Base-by-base conservation (phyloP, 2,329 filamentous ascomycete genomes). In the Emmonsiellopsis sp. region DNA sequence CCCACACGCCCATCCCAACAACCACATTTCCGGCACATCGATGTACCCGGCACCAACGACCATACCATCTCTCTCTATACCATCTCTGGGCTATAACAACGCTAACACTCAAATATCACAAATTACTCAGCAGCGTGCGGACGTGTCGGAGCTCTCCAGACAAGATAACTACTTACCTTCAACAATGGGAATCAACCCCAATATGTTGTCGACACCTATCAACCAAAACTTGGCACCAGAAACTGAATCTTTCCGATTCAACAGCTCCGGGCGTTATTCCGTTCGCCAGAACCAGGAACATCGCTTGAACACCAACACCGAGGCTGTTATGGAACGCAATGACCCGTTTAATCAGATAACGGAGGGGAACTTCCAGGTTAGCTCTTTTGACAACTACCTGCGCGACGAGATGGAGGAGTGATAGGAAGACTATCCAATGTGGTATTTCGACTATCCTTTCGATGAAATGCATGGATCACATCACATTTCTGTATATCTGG, bases 381-480 rank as follows among this genome's bases (percentile, higher is more conserved):
- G 54, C 16, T 58, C 57, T 9, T 56, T 59, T 51, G 57, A 59
- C 7, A 13, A 52, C 5, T 57, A 56, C 7, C n/a, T 41, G n/a
- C 20, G 20, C 20, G 20, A 26, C 20, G 20, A 26, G 20, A 26
- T 26, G 20, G 20, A 26, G 20, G 20, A 26, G 20, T 26, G 20
- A 26, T 26, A 26, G 20, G 20, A 26, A 26, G 5, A 26, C 20
- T 5, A 26, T 26, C 20, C 20, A 26, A 26, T 1, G 20, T 26
- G 20, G 20, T 5, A 26, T 26, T 26, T 26, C 20, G 20, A 26
- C 20, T 26, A 26, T 26, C 20, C 20, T 26, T 5, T 26, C 3
- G 20, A 26, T 26, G 20, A 26, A 26, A 26, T 26, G 3, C 5
- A 26, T 26, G 5, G 20, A 26, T 26, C 20, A 26, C 5, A 26